Evolutionary conservation across 1,139 yeast genomes (phyloP).

Genomic region (Diutina neorugosa): DNA sequence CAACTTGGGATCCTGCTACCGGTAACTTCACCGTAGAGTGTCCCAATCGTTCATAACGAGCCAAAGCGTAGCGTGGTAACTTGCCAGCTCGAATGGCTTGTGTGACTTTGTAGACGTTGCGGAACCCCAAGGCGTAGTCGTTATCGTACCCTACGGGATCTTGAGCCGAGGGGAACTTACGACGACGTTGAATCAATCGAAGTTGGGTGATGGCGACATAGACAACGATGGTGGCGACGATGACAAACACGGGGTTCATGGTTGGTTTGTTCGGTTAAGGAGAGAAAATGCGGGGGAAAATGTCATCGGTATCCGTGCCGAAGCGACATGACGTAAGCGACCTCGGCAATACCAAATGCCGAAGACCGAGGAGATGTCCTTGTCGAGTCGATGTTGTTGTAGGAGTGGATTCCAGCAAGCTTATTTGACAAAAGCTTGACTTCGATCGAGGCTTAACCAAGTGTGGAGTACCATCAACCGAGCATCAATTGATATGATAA

Average conservation of each 20-base stretch:
- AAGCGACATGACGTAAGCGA: too few species aligned
- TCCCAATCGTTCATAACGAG: neutral
- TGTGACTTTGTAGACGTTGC: neutral
- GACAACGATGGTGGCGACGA: neutral
- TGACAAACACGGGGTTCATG: neutral
- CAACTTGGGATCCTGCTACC: conserved; percentile 12
- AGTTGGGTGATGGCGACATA: neutral
- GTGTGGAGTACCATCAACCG: too few species aligned
- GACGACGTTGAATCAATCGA: neutral
- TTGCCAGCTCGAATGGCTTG: neutral
- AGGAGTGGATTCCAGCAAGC: too few species aligned
- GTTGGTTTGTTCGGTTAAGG: neutral
- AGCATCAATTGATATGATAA: too few species aligned
- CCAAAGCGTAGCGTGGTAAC: neutral
- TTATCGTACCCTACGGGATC: neutral
- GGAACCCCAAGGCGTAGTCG: neutral
- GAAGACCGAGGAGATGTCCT: too few species aligned
- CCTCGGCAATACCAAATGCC: too few species aligned
- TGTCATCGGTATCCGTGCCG: too few species aligned
- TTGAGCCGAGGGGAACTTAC: neutral
- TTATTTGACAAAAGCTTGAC: too few species aligned
- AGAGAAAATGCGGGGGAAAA: too few species aligned
- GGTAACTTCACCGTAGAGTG: neutral
- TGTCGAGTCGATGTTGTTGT: too few species aligned
- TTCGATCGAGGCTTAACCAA: too few species aligned